These are phyloP conservation scores for Hymenoscyphus fraxineus DNA, from an alignment of 2,329 filamentous ascomycete species.

Conservation along the genomic window DNA sequence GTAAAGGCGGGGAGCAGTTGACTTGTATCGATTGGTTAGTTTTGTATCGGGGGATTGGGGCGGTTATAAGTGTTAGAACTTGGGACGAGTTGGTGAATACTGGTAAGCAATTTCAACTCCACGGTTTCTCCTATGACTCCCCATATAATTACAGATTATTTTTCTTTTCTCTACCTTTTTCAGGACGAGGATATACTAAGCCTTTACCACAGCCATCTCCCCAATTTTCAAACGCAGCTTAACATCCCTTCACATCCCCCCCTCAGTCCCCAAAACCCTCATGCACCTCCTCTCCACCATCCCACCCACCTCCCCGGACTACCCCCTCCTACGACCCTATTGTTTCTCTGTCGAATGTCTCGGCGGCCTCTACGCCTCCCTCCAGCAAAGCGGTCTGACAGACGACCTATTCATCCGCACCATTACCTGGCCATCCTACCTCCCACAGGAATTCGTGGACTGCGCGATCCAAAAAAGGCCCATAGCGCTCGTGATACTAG, in stretches of 20 bases:
- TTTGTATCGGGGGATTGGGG: conserved; percentile 25
- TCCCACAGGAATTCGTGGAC: conserved; percentile 16
- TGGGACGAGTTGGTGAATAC: conserved; percentile 6
- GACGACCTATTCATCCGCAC: conserved; percentile 25
- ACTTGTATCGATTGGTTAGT: conserved; percentile 27
- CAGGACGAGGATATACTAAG: not conserved
- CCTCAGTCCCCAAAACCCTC: conserved; percentile 25
- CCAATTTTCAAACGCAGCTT: conserved; percentile 28
- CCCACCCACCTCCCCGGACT: conserved; percentile 24
- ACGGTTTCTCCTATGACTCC: not conserved
- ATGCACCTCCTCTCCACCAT: conserved; percentile 28
- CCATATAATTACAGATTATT: not conserved
- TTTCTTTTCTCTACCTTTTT: not conserved
- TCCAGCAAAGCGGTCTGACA: conserved; percentile 25
- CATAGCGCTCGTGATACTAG: conserved; percentile 22
- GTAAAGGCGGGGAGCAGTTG: conserved; percentile 20
- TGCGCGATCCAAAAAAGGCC: conserved; percentile 19
- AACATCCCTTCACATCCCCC: conserved; percentile 17
- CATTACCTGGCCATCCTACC: conserved; percentile 27
- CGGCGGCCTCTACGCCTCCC: conserved; percentile 28
- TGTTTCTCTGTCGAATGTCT: conserved; percentile 28
- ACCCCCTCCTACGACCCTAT: conserved; percentile 23
- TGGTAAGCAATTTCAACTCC: not conserved
- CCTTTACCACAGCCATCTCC: conserved; percentile 11
- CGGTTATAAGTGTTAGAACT: conserved; percentile 18